Evolutionary conservation across 768 basidiomycete genomes (phyloP).

Genomic region (Boletus sensibilis): DNA sequence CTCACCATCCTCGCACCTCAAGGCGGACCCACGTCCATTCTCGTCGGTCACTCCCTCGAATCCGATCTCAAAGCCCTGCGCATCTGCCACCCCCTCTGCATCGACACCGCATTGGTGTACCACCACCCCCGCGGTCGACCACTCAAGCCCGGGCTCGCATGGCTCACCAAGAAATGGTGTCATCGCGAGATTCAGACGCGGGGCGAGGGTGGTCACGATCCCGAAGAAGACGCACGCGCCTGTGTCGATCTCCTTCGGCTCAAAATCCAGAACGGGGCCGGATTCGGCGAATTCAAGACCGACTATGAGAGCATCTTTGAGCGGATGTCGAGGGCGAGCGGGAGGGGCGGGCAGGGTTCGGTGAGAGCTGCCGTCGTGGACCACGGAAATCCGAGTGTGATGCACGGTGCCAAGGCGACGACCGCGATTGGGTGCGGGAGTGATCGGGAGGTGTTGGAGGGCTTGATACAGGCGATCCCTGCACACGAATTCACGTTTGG

Average conservation of each 20-base stretch:
- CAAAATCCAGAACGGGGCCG: slow-evolving; percentile 73
- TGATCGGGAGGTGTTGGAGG: slow-evolving; percentile 80
- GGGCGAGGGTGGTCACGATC: slow-evolving; percentile 87
- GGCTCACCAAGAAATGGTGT: slow-evolving; percentile 94
- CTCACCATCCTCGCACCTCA: slow-evolving; percentile 58
- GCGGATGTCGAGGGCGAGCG: slow-evolving; percentile 60
- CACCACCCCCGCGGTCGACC: slow-evolving; percentile 94
- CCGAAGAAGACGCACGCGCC: slow-evolving; percentile 91
- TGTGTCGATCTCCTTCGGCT: slow-evolving; percentile 81
- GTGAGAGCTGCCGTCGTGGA: slow-evolving; percentile 74
- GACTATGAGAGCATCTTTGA: slow-evolving; percentile 90
- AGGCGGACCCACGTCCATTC: slow-evolving; percentile 60
- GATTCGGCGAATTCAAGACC: slow-evolving; percentile 83
- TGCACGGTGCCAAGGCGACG: slow-evolving; percentile 84
- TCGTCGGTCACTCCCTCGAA: slow-evolving; percentile 94
- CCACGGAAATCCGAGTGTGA: slow-evolving; percentile 76
- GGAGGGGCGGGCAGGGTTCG: slow-evolving; percentile 40
- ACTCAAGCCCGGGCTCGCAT: slow-evolving; percentile 93
- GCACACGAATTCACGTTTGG: slow-evolving; percentile 83
- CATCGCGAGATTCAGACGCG: slow-evolving; percentile 82
- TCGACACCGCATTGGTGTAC: slow-evolving; percentile 88
- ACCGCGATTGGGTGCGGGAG: slow-evolving; percentile 70
- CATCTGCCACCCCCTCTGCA: slow-evolving; percentile 79
- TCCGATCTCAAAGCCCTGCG: slow-evolving; percentile 89
- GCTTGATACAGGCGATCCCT: slow-evolving; percentile 54